Evolutionary conservation across 2,329 filamentous ascomycete genomes (phyloP).

Genomic region (Fusarium lyarnte): DNA sequence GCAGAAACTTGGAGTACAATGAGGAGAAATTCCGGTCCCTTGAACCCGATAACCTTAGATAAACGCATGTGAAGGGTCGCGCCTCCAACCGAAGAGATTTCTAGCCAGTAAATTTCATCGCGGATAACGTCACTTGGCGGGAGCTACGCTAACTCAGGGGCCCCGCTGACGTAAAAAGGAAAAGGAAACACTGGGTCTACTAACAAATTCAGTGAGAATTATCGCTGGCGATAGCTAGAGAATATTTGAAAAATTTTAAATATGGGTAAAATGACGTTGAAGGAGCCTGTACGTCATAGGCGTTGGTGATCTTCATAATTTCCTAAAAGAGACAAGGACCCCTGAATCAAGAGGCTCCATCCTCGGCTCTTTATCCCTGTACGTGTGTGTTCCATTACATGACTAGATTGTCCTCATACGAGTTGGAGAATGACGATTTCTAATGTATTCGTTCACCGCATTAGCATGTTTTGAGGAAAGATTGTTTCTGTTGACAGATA

Average conservation of each 20-base stretch:
- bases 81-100: slow-evolving; percentile 6
- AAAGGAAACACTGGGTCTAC: not conserved
- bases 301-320: slow-evolving; percentile 15
- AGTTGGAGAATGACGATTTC: slow-evolving; percentile 4
- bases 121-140: not conserved
- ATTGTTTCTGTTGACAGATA: not conserved
- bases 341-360: slow-evolving; percentile 18
- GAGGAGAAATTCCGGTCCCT: not conserved
- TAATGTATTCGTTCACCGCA: not conserved
- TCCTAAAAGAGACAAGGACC: slow-evolving; percentile 15
- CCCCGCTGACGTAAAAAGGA: slow-evolving; percentile 21
- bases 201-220: not conserved
- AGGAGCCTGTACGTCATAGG: slow-evolving; percentile 17
- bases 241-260: slow-evolving; percentile 13
- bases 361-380: slow-evolving; percentile 25
- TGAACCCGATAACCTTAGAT: slow-evolving; percentile 27
- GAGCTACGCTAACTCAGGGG: not conserved
- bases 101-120: not conserved
- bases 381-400: not conserved
- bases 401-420: slow-evolving; percentile 8
- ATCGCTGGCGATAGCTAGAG: not conserved
- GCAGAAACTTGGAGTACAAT: not conserved
- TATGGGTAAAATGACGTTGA: slow-evolving; percentile 21
- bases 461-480: not conserved
- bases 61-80: slow-evolving; percentile 4